Evolutionary conservation across 768 basidiomycete species (phyloP).

Genomic region (Rhizopogon rudus): DNA sequence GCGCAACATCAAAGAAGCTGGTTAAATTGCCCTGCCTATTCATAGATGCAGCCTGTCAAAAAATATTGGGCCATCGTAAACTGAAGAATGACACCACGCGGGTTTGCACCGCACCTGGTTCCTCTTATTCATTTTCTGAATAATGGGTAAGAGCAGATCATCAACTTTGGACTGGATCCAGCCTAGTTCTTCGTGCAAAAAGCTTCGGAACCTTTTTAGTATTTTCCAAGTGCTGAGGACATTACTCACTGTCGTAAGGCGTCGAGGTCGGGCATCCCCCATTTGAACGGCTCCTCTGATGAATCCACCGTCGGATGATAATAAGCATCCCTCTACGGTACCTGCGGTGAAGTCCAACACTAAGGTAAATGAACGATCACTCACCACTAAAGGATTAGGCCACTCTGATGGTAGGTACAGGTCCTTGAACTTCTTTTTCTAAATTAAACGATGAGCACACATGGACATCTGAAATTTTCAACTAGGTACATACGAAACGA

Average conservation of each 20-base stretch:
- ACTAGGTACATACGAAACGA: conserved; percentile 66
- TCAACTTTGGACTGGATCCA: conserved; percentile 85
- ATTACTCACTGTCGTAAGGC: conserved; percentile 71
- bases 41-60: conserved; percentile 46
- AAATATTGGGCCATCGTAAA: conserved; percentile 3
- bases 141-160: conserved; percentile 86
- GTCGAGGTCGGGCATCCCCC: conserved; percentile 96
- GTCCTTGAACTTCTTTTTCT: conserved; percentile 90
- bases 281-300: conserved; percentile 92
- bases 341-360: background rate
- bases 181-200: conserved; percentile 70
- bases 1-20: conserved; percentile 66
- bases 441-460: conserved; percentile 10
- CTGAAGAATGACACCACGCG: background rate
- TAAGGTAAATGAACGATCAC: conserved; percentile 21
- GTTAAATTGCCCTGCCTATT: conserved; percentile 78
- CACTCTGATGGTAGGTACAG: conserved; percentile 79
- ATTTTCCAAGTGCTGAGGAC: conserved; percentile 3
- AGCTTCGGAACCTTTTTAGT: conserved; percentile 36
- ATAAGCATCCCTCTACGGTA: conserved; percentile 79
- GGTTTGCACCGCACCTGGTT: conserved; percentile 47
- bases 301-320: conserved; percentile 87
- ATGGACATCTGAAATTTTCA: conserved; percentile 5
- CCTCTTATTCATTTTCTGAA: conserved; percentile 83
- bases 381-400: conserved; percentile 89